Percentiles rank a stretch among this genome's conserved stretches.
Conservation (phyloP, 148 eudicot genomes). For the Suaeda aralocaspica region DNA sequence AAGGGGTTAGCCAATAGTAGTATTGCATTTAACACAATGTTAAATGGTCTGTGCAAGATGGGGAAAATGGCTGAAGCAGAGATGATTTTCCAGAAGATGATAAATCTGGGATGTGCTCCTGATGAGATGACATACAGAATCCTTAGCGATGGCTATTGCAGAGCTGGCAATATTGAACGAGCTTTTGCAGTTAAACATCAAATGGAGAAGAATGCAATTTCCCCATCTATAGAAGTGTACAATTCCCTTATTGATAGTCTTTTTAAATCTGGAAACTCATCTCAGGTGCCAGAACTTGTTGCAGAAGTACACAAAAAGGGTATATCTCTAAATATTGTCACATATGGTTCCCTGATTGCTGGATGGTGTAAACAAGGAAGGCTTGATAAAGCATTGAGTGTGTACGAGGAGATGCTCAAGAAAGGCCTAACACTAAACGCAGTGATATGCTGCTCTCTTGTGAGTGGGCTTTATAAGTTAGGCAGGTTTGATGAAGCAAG, state of each 20-base stretch:
- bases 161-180: slow-evolving; percentile 44
- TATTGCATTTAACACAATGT: slow-evolving; percentile 55
- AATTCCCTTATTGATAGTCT: slow-evolving; percentile 59
- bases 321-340: slow-evolving; percentile 41
- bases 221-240: slow-evolving; percentile 55
- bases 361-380: slow-evolving; percentile 67
- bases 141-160: slow-evolving; percentile 53
- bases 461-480: slow-evolving; percentile 50
- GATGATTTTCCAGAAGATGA: slow-evolving; percentile 53
- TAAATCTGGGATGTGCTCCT: slow-evolving; percentile 58
- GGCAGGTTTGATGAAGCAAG: slow-evolving; percentile 53
- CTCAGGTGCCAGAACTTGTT: slow-evolving; percentile 33
- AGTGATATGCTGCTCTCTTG: slow-evolving; percentile 44
- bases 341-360: slow-evolving; percentile 59
- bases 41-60: slow-evolving; percentile 74
- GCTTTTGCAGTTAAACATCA: slow-evolving; percentile 44
- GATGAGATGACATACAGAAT: slow-evolving; percentile 56
- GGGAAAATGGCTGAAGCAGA: slow-evolving; percentile 66
- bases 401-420: slow-evolving; percentile 50
- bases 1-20: slow-evolving; percentile 43
- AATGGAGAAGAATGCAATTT: slow-evolving; percentile 42
- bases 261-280: slow-evolving; percentile 38
- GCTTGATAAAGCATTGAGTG: slow-evolving; percentile 46
- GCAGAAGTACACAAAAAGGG: slow-evolving; percentile 41
- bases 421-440: slow-evolving; percentile 50